Percentiles rank a stretch among this genome's conserved stretches.
These are phyloP conservation scores for Sungouiozyma intestinalis DNA, from an alignment of 805 yeast species.

Conservation along the genomic window DNA sequence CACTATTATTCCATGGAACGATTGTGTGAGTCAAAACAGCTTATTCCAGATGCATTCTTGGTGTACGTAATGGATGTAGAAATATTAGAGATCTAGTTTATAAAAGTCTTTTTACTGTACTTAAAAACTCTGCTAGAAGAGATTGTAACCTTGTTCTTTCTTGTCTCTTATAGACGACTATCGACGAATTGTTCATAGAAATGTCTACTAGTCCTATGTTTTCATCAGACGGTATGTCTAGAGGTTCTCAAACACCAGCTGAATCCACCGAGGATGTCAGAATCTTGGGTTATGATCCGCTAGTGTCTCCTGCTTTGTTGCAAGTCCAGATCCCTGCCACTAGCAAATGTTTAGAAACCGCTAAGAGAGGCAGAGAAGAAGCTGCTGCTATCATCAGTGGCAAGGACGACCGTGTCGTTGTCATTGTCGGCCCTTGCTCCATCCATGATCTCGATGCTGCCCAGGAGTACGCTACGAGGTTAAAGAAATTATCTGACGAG, in stretches of 20 bases:
- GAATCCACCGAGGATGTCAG: constrained; percentile 63
- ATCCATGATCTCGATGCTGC: constrained; percentile 89
- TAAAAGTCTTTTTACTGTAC: too few species aligned
- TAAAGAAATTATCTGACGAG: constrained; percentile 59
- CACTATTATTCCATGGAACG: not conserved
- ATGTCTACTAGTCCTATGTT: constrained; percentile 24
- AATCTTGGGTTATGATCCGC: constrained; percentile 85
- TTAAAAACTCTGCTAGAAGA: too few species aligned
- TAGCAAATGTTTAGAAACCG: constrained; percentile 45
- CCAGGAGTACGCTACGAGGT: constrained; percentile 68
- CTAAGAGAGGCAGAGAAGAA: constrained; percentile 66
- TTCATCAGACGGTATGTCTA: constrained; percentile 23
- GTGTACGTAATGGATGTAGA: too few species aligned
- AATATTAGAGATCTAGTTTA: too few species aligned
- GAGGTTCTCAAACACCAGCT: constrained; percentile 22
- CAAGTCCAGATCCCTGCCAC: constrained; percentile 75
- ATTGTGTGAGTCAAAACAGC: not conserved
- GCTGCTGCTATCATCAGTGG: constrained; percentile 66
- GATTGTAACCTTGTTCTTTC: too few species aligned
- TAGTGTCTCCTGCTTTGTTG: constrained; percentile 83
- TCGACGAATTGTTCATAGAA: too few species aligned
- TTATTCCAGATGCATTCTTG: not conserved
- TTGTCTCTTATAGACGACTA: too few species aligned
- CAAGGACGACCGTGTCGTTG: constrained; percentile 71
- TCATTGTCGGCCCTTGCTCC: constrained; percentile 95